Evolutionary conservation across 257 asterid genomes (phyloP).

Genomic region (Solanum chiquidenum): DNA sequence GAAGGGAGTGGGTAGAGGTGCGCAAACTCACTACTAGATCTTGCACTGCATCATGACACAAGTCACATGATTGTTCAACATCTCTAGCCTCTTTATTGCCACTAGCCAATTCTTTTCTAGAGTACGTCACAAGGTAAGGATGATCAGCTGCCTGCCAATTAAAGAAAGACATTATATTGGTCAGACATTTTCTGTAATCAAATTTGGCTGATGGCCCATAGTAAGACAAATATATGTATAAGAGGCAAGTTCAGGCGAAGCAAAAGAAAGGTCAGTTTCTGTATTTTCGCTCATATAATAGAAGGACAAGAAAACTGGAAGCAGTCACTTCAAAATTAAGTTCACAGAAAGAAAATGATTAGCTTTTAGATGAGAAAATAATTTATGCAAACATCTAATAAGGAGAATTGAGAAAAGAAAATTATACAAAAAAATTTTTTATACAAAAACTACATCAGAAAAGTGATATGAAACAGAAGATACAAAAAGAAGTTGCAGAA

Average conservation of each 20-base stretch:
- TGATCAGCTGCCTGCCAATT: constrained; percentile 74
- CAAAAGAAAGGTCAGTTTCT: not conserved
- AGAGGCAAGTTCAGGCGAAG: not conserved
- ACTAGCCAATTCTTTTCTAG: constrained; percentile 38
- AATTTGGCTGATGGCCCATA: not conserved
- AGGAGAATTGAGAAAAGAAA: not conserved
- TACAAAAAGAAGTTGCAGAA: too few species aligned
- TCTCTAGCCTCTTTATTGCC: constrained; percentile 28
- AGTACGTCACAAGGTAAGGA: constrained; percentile 59
- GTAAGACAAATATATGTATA: not conserved
- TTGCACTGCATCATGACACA: constrained; percentile 60
- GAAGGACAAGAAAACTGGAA: not conserved
- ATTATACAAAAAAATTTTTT: not conserved
- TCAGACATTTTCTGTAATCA: not conserved
- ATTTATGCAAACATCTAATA: not conserved
- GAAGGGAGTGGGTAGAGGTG: not conserved
- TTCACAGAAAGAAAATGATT: not conserved
- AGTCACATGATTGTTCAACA: constrained; percentile 37
- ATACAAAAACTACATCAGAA: not conserved
- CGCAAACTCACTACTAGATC: constrained; percentile 41
- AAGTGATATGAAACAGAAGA: too few species aligned
- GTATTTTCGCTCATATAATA: not conserved
- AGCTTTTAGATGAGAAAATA: not conserved
- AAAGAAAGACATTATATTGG: not conserved
- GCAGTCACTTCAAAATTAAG: not conserved